Percentiles rank a stretch among this genome's conserved stretches.
Conservation (phyloP, 257 asterid genomes). For the Solanum lycopersicoides region DNA sequence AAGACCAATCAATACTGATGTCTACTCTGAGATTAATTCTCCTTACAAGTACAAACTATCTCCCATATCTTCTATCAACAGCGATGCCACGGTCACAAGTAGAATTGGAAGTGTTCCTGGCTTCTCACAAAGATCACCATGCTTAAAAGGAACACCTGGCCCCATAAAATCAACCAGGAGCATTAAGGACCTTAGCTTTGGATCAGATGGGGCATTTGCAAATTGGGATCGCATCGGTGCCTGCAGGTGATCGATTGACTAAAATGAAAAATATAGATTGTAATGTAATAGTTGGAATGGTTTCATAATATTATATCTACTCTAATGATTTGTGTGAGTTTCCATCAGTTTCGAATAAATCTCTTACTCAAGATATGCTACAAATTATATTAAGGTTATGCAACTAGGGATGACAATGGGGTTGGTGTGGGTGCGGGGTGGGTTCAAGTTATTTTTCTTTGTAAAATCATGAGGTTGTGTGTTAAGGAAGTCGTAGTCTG, state of each 20-base stretch:
- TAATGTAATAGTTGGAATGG: neutral
- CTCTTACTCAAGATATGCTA: neutral
- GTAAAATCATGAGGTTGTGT: neutral
- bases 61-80: slow-evolving; percentile 79
- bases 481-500: neutral
- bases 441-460: no score
- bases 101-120: slow-evolving; percentile 36
- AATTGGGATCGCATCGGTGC: neutral
- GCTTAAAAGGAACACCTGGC: slow-evolving; percentile 44
- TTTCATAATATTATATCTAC: neutral
- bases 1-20: slow-evolving; percentile 60
- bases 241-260: neutral
- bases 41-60: slow-evolving; percentile 77
- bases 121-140: slow-evolving; percentile 55
- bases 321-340: neutral
- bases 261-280: neutral
- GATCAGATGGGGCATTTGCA: slow-evolving; percentile 9
- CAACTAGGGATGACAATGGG: neutral
- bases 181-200: slow-evolving; percentile 25
- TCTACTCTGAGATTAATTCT: slow-evolving; percentile 64
- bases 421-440: neutral
- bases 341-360: neutral
- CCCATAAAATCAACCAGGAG: slow-evolving; percentile 47
- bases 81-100: slow-evolving; percentile 57
- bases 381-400: neutral